Base-by-base conservation (phyloP, 495 filamentous ascomycete genomes). In the Opeltia flavorubescens region DNA sequence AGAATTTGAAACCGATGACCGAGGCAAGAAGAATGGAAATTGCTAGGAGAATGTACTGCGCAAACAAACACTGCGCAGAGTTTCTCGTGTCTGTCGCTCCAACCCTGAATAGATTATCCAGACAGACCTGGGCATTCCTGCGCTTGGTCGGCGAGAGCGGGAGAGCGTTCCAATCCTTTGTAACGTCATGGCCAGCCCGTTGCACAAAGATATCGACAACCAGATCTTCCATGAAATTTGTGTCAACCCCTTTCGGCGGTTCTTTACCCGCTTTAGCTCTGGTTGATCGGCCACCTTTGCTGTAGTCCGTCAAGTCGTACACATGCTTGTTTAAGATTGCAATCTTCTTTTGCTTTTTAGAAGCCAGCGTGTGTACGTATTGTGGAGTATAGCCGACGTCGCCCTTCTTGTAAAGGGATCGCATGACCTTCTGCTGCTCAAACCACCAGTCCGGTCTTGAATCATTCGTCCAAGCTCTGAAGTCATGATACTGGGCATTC, bases 91-190 rank as follows among this genome's bases (percentile, higher is more conserved):
- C 91, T 18, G 93, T 70, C 50, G 88, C 81, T 33, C 89, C 91
- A 36, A 95, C 77, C 56, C 91, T 94, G 72, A 99, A 99, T 25
- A 99, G 75, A 48, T 95, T 94, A 64, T 95, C 81, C 43, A 99
- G 72, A 58, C 91, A 99, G 3, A 80, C 63, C 56, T 84, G 72
- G 88, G 94, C 93, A 26, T 76, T 67, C 17, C 58, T 51, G 48
- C 80, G 79, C 51, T 76, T 50, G 1, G 50, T 64, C 1, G 60
- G 21, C 53, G 70, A 63, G 25, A 95, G 64, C 13, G 55, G 53
- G 11, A 95, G 69, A 11, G 73, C 65, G 44, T 85, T 70, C 83
- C 85, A 99, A 57, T 83, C 76, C 59, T 89, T 78, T 30, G 80
- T 87, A 30, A 96, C 68, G 58, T 99, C 91, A 30, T 72, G 59